Percentiles rank a stretch among this genome's conserved stretches.
Conservation (phyloP, 2,329 filamentous ascomycete genomes). For the Stemphylium vesicarium region DNA sequence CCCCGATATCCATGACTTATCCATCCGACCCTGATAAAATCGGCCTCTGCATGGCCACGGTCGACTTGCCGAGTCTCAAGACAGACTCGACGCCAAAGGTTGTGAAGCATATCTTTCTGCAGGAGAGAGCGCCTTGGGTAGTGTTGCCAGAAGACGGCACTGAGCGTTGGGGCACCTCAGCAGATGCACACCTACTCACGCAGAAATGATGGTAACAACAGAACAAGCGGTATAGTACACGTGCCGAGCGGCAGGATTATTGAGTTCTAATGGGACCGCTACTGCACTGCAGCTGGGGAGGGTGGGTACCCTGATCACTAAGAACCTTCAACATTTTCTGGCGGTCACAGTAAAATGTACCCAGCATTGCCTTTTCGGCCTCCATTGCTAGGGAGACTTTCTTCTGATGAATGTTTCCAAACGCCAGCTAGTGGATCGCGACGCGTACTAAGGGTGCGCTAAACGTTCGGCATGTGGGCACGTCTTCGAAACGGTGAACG, state of each 20-base stretch:
- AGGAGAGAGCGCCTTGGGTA: constrained; percentile 47
- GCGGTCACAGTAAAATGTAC: not conserved
- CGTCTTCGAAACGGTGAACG: constrained; percentile 1
- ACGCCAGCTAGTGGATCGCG: not conserved
- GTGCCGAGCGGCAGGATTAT: not conserved
- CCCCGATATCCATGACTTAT: constrained; percentile 55
- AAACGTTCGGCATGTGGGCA: not conserved
- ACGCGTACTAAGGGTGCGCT: constrained; percentile 3
- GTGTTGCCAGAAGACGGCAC: constrained; percentile 37
- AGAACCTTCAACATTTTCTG: not conserved
- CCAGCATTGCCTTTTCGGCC: too few relatives aligned
- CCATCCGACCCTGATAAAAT: constrained; percentile 40
- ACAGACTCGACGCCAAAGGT: constrained; percentile 35
- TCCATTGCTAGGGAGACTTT: not conserved
- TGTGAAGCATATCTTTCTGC: constrained; percentile 54
- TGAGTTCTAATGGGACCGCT: not conserved
- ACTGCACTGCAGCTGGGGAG: not conserved
- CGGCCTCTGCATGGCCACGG: constrained; percentile 49
- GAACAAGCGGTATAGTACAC: not conserved
- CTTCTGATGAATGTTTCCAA: not conserved
- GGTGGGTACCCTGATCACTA: not conserved
- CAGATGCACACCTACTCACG: constrained; percentile 23
- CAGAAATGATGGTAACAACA: constrained; percentile 2
- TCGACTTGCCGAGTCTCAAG: constrained; percentile 51
- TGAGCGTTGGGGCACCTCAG: constrained; percentile 29